phyloP scores from a whole-genome alignment of 805 yeast genomes.

The Metschnikowia koreensis region DNA sequence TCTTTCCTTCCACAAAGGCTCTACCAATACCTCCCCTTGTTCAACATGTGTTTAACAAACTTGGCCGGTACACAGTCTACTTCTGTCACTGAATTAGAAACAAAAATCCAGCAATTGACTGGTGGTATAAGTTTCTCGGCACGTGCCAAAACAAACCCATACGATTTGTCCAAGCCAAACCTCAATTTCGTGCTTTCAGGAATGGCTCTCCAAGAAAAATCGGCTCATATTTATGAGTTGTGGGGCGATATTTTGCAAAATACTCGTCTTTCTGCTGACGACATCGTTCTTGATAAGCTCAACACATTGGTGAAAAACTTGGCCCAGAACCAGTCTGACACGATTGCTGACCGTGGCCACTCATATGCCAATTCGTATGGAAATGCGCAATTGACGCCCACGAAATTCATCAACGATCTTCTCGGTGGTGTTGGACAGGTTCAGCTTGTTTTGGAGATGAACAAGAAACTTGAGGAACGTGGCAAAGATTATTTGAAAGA shows the following conservation, averaged over 20 bases:
- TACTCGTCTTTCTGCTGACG: slow-evolving; percentile 60
- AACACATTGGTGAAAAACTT: slow-evolving; percentile 68
- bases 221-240: slow-evolving; percentile 57
- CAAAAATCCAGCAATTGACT: slow-evolving; percentile 74
- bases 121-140: slow-evolving; percentile 78
- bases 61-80: slow-evolving; percentile 74
- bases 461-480: slow-evolving; percentile 42
- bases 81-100: slow-evolving; percentile 78
- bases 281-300: slow-evolving; percentile 56
- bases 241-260: slow-evolving; percentile 66
- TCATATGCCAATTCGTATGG: slow-evolving; percentile 72
- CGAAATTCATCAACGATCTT: slow-evolving; percentile 59
- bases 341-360: slow-evolving; percentile 87
- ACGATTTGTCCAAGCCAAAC: slow-evolving; percentile 44
- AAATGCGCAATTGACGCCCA: slow-evolving; percentile 57
- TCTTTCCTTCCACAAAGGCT: slow-evolving; percentile 58
- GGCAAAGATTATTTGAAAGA: slow-evolving; percentile 36
- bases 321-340: slow-evolving; percentile 74
- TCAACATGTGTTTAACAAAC: slow-evolving; percentile 75
- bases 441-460: slow-evolving; percentile 61
- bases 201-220: slow-evolving; percentile 64
- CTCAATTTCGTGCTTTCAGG: slow-evolving; percentile 63
- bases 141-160: slow-evolving; percentile 55
- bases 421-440: slow-evolving; percentile 78
- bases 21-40: slow-evolving; percentile 71